Evolutionary conservation across 257 asterid species (phyloP).

Genomic region (Solanum okadae): DNA sequence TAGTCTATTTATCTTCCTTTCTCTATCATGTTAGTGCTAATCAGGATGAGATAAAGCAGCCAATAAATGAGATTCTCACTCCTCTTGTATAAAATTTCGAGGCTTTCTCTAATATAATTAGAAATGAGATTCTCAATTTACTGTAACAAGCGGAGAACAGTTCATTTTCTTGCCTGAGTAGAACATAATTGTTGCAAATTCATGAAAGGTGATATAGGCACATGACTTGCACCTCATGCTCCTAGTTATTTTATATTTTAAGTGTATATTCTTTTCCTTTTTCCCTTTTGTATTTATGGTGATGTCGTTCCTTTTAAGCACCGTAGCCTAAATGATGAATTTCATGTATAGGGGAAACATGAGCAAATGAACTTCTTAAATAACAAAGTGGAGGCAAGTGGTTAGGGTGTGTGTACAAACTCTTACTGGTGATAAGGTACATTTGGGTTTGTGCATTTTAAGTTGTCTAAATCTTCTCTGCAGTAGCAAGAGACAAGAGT

Average conservation of each 20-base stretch:
- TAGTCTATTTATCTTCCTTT: neutral
- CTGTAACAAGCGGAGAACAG: neutral
- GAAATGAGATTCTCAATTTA: neutral
- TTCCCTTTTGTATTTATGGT: neutral
- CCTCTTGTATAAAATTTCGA: neutral
- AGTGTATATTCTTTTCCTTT: neutral
- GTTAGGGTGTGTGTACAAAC: neutral
- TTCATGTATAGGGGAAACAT: neutral
- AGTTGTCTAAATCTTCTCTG: neutral
- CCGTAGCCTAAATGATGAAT: neutral
- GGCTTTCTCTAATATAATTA: neutral
- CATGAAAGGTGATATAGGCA: neutral
- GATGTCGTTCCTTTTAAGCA: neutral
- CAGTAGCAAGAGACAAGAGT: neutral
- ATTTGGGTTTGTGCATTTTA: neutral
- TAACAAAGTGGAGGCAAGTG: neutral
- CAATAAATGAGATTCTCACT: neutral
- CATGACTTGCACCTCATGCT: neutral
- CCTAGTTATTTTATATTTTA: neutral
- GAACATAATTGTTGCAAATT: neutral
- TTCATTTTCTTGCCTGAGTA: neutral
- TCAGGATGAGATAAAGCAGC: neutral
- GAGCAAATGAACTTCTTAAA: neutral
- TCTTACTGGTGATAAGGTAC: neutral
- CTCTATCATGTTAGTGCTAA: neutral